These are phyloP conservation scores for Gilbertella persicaria DNA, from an alignment of 371 early-diverging fungal species.

Conservation along the genomic window DNA sequence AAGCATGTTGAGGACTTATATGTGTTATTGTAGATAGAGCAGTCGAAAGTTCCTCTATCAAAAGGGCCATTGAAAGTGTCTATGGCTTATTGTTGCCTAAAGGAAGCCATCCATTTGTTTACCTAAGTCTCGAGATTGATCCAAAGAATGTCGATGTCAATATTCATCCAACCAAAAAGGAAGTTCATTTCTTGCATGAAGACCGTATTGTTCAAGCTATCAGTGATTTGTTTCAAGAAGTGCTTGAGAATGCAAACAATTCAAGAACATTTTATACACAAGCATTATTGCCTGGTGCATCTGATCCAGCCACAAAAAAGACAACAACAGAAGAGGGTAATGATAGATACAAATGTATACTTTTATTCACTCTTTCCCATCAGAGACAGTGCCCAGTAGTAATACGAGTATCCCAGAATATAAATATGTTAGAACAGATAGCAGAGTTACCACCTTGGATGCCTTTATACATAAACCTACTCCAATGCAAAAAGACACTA, in stretches of 20 bases:
- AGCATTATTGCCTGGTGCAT: slow-evolving; percentile 40
- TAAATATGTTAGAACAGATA: slow-evolving; percentile 81
- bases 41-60: slow-evolving; percentile 82
- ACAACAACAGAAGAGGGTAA: not conserved
- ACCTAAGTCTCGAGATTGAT: slow-evolving; percentile 82
- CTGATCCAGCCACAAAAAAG: not conserved
- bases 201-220: slow-evolving; percentile 76
- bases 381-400: not conserved
- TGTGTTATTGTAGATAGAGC: slow-evolving; percentile 65
- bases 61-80: slow-evolving; percentile 77
- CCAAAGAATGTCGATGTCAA: slow-evolving; percentile 95
- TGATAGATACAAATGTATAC: slow-evolving; percentile 1
- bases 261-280: slow-evolving; percentile 62
- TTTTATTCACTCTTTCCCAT: not conserved
- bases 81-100: slow-evolving; percentile 85
- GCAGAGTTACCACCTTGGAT: slow-evolving; percentile 68
- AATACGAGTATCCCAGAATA: slow-evolving; percentile 44
- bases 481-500: slow-evolving; percentile 3
- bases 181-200: slow-evolving; percentile 88
- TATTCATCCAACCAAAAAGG: slow-evolving; percentile 67
- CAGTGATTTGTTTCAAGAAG: slow-evolving; percentile 61
- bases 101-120: slow-evolving; percentile 89
- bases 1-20: too few relatives aligned
- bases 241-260: slow-evolving; percentile 46
- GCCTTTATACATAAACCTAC: slow-evolving; percentile 37